These are phyloP conservation scores for Coemansia guatemalensis DNA, from an alignment of 192 early-diverging fungal genomes.

Conservation along the genomic window DNA sequence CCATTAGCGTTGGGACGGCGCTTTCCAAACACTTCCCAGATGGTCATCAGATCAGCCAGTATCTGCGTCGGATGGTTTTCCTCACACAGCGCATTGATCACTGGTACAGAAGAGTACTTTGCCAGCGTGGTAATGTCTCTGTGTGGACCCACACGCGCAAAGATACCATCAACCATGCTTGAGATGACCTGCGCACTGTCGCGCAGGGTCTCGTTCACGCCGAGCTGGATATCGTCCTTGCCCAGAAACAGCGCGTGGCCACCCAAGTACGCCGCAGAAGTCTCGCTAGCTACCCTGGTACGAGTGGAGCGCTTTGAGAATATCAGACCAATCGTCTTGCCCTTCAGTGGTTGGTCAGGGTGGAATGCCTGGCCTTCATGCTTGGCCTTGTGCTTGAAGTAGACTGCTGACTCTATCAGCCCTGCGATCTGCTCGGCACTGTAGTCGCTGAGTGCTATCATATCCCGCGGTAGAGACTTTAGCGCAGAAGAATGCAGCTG, in stretches of 20 bases:
- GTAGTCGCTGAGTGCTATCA: constrained; percentile 74
- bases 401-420: constrained; percentile 74
- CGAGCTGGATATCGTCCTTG: constrained; percentile 93
- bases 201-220: constrained; percentile 89
- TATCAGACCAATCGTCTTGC: constrained; percentile 88
- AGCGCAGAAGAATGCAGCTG: constrained; percentile 18
- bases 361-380: constrained; percentile 52
- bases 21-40: constrained; percentile 72
- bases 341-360: constrained; percentile 61
- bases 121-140: constrained; percentile 87
- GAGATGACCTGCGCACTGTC: constrained; percentile 92
- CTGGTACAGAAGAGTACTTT: constrained; percentile 83
- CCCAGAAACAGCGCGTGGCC: constrained; percentile 96
- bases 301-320: constrained; percentile 97
- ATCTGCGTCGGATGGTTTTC: constrained; percentile 97
- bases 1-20: constrained; percentile 16
- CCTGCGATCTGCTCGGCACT: constrained; percentile 72
- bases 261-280: constrained; percentile 87
- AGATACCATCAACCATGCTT: constrained; percentile 93
- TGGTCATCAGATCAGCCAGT: constrained; percentile 91
- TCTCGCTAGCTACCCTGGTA: constrained; percentile 93
- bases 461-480: constrained; percentile 35
- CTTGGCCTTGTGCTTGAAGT: constrained; percentile 77
- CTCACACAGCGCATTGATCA: constrained; percentile 95
- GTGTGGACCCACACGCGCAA: constrained; percentile 92